Conservation (phyloP, 441 rosid genomes). For the Gossypium trilobum region DNA sequence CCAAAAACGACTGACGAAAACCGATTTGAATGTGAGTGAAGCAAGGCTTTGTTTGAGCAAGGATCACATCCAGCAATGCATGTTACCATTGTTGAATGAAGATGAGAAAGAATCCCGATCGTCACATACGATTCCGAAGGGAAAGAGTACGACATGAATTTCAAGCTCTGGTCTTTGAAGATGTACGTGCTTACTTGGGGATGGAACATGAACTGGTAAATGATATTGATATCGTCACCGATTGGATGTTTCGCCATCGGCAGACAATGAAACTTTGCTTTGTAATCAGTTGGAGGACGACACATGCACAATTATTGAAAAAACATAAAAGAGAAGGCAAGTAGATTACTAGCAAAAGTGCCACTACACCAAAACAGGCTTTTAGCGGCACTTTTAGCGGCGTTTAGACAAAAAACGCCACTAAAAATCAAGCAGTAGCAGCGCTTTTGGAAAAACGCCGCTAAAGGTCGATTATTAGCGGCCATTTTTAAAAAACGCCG, state of each 20-base stretch:
- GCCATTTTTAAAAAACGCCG: no score
- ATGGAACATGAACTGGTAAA: conserved; percentile 7
- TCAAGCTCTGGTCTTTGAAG: conserved; percentile 13
- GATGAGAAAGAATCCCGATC: conserved; percentile 17
- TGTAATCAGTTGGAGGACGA: neutral
- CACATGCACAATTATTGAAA: neutral
- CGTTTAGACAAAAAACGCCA: no score
- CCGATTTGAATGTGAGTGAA: conserved; percentile 10
- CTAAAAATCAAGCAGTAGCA: no score
- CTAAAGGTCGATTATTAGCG: no score
- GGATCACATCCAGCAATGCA: neutral
- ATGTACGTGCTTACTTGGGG: conserved; percentile 12
- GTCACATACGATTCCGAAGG: conserved; percentile 14
- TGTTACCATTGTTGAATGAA: conserved; percentile 13
- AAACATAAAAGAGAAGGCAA: no score
- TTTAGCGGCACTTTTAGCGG: no score
- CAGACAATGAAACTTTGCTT: conserved; percentile 6
- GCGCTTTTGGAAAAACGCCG: no score
- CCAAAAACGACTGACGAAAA: conserved; percentile 16
- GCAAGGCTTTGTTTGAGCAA: conserved; percentile 17
- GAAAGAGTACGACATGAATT: conserved; percentile 14
- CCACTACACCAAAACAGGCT: no score
- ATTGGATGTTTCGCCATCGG: conserved; percentile 15
- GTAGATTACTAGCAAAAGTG: no score
- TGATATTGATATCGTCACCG: neutral